phyloP scores from a whole-genome alignment of 2,329 filamentous ascomycete genomes.

The Ceratocystis huliohia region DNA sequence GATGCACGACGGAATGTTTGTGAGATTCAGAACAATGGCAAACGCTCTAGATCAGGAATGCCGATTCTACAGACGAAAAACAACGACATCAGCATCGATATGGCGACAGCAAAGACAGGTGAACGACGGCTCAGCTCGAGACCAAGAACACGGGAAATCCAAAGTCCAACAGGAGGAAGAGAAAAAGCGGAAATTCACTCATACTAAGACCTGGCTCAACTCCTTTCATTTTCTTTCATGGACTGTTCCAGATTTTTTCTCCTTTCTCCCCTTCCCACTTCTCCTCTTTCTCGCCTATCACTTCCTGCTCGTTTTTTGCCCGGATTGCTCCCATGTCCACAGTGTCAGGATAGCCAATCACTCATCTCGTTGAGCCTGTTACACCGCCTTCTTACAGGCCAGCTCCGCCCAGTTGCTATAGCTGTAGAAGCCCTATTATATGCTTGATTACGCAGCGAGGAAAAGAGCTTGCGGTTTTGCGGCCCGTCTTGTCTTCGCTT shows the following conservation, averaged over 20 bases:
- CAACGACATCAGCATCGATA: background rate
- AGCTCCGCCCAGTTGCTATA: background rate
- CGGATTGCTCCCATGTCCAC: background rate
- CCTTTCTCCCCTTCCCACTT: background rate
- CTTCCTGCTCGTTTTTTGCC: background rate
- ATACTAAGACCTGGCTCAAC: background rate
- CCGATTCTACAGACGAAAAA: background rate
- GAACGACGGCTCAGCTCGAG: background rate
- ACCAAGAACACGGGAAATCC: background rate
- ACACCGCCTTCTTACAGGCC: background rate
- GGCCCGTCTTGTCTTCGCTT: background rate
- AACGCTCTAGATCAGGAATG: background rate
- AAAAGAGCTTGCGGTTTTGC: too few species aligned
- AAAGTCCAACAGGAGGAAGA: background rate
- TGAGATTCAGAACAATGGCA: constrained; percentile 3
- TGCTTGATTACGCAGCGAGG: background rate
- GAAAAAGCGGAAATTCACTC: background rate
- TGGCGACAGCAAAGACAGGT: background rate
- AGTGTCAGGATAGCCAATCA: background rate
- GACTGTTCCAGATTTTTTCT: background rate
- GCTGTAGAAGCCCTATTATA: background rate
- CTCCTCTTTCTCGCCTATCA: background rate
- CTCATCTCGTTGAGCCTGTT: background rate
- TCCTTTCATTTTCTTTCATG: background rate
- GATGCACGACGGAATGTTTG: constrained; percentile 11